phyloP scores from a whole-genome alignment of 495 filamentous ascomycete species.

The Polyplosphaeria fusca region DNA sequence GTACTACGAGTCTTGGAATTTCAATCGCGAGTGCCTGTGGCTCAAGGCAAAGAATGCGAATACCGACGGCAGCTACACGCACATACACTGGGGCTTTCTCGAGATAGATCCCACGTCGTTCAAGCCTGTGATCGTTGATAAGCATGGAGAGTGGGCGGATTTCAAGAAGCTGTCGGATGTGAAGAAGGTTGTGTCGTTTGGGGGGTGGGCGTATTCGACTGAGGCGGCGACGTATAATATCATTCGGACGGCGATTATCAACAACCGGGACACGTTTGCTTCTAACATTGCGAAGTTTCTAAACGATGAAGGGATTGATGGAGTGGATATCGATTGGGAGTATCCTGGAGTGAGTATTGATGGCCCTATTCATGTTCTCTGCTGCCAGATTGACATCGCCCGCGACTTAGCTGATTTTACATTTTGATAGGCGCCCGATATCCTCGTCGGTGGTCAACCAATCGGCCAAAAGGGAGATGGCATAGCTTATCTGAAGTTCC shows the following conservation, averaged over 20 bases:
- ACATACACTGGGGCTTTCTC: constrained; percentile 42
- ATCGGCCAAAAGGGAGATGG: constrained; percentile 33
- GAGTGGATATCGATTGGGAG: constrained; percentile 47
- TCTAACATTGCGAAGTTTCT: constrained; percentile 42
- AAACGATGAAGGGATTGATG: constrained; percentile 37
- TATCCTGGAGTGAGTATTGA: no score
- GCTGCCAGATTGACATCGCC: not conserved
- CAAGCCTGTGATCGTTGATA: not conserved
- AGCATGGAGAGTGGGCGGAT: constrained; percentile 28
- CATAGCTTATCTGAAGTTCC: constrained; percentile 38
- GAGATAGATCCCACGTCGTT: not conserved
- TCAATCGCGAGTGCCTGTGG: constrained; percentile 6
- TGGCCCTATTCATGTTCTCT: constrained; percentile 1
- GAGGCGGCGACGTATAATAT: constrained; percentile 39
- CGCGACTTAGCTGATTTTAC: not conserved
- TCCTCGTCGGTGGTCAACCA: constrained; percentile 42
- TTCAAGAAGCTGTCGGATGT: not conserved
- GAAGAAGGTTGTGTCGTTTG: constrained; percentile 44
- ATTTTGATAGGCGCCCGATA: no score
- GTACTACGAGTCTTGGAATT: constrained; percentile 19
- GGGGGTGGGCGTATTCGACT: constrained; percentile 48
- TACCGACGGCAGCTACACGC: constrained; percentile 39
- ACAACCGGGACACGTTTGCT: constrained; percentile 41
- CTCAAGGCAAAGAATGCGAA: not conserved
- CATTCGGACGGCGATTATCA: constrained; percentile 41